Conservation (phyloP, 192 early-diverging fungal genomes). For the Umbelopsis sp. region DNA sequence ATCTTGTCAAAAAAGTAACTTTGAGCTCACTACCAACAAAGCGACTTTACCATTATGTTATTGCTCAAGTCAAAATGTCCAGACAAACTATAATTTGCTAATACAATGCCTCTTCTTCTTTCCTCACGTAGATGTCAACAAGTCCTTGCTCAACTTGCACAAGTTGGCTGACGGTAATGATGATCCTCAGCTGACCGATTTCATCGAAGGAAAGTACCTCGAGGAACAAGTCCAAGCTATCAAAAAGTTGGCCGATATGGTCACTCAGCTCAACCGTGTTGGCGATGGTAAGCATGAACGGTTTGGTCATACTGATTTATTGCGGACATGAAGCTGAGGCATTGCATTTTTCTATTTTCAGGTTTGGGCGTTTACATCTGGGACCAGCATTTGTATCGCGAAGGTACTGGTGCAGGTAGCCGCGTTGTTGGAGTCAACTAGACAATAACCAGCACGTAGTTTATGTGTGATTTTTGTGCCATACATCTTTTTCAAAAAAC, state of each 20-base stretch:
- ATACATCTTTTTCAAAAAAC: too few relatives aligned
- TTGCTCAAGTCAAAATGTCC: too few relatives aligned
- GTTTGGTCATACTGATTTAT: neutral
- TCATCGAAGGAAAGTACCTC: constrained; percentile 52
- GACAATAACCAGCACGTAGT: neutral
- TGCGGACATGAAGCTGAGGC: neutral
- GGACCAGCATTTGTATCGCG: constrained; percentile 50
- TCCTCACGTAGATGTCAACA: constrained; percentile 56
- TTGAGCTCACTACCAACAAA: too few relatives aligned
- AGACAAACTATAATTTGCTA: too few relatives aligned
- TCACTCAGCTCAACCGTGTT: constrained; percentile 59
- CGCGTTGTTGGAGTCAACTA: constrained; percentile 24
- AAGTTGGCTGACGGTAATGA: constrained; percentile 51
- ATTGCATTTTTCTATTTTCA: neutral
- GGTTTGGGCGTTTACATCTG: constrained; percentile 54
- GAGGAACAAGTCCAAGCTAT: constrained; percentile 59
- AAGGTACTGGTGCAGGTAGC: constrained; percentile 39
- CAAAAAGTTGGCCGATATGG: constrained; percentile 56
- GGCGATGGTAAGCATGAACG: constrained; percentile 45
- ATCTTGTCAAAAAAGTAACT: too few relatives aligned
- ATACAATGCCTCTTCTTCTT: neutral
- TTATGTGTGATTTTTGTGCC: neutral
- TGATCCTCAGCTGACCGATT: constrained; percentile 61
- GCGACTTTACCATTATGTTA: too few relatives aligned
- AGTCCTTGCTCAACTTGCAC: constrained; percentile 56